A percentile compares a stretch with the other conserved stretches of the same genome.
These are phyloP conservation scores for Salix brachista DNA, from an alignment of 345 rosid species.

Conservation along the genomic window DNA sequence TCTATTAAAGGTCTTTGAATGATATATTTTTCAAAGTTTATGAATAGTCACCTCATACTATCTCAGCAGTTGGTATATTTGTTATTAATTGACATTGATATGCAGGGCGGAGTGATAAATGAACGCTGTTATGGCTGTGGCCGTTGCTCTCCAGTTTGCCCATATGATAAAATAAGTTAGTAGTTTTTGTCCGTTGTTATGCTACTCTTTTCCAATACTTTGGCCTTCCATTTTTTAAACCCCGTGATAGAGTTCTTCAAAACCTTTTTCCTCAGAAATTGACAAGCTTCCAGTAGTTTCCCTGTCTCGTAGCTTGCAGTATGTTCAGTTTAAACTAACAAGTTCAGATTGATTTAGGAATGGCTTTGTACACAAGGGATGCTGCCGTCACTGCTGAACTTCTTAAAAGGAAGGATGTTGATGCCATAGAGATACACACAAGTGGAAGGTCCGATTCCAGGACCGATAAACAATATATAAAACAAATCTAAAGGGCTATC, in stretches of 20 bases:
- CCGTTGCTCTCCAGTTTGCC: constrained; percentile 57
- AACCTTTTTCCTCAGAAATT: not conserved
- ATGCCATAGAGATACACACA: constrained; percentile 63
- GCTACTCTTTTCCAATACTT: not conserved
- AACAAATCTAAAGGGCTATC: not conserved
- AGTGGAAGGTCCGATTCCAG: constrained; percentile 42
- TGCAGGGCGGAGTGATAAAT: constrained; percentile 50
- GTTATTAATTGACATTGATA: not conserved
- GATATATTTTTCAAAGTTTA: constrained; percentile 1
- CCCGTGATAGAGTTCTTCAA: not conserved
- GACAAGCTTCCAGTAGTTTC: not conserved
- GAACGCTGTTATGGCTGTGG: constrained; percentile 67
- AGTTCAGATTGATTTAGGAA: constrained; percentile 28
- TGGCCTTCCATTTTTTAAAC: not conserved
- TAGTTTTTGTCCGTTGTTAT: not conserved
- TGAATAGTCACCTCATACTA: not conserved
- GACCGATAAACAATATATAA: not conserved
- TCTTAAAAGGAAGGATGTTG: constrained; percentile 39
- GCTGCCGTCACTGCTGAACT: constrained; percentile 48
- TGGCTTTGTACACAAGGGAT: constrained; percentile 43
- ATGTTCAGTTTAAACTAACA: not conserved
- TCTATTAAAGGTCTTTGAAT: constrained; percentile 22
- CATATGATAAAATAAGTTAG: constrained; percentile 57
- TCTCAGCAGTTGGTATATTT: not conserved
- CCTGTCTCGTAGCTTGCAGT: not conserved